Base-by-base conservation (phyloP, 2,329 filamentous ascomycete species). In the Macroventuria anomochaeta region DNA sequence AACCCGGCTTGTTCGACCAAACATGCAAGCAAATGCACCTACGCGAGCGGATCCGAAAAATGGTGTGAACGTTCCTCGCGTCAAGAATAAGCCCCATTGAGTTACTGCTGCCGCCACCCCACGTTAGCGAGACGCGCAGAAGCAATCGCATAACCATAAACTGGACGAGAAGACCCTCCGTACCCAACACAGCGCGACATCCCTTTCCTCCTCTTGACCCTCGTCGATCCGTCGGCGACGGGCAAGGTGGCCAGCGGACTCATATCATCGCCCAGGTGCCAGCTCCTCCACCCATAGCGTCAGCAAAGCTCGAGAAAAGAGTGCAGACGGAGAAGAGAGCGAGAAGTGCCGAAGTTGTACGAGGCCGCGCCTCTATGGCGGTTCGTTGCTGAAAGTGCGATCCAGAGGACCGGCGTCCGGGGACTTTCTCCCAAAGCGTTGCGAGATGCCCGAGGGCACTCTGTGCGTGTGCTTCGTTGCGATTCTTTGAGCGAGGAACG, bases 41-140 rank as follows among this genome's bases (percentile, higher is more conserved):
- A 61, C 69, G 71, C 68, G 68, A 49, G 51, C 77, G 75, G 74
- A 79, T 77, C 77, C 76, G 70, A 74, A 75, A 77, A 75, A 58
- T 72, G 69, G 57, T 53, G 80, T 71, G 64, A 76, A 81, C 82
- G 84, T 89, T 89, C 89, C 91, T 96, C 92, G 93, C 89, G 85
- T 92, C 93, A 89, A 97, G 91, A 97, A 96, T 97, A 92, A 97
- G 93, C 93, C 93, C 93, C 93, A 96, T 97, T 92, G 93, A 96
- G 93, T 97, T 96, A 96, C 90, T 83, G 76, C 73, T 71, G 26
- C 43, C 40, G 37, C 53, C 63, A 51, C 41, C 62, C 62, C 62
- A 67, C 71, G 65, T 68, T 59, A 62, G 67, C 74, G 79, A 73
- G 69, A 54, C 23, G 64, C 34, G 43, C 42, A 59, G 67, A 62